phyloP scores from a whole-genome alignment of 306 rosid species.

The Begonia loranthoides region DNA sequence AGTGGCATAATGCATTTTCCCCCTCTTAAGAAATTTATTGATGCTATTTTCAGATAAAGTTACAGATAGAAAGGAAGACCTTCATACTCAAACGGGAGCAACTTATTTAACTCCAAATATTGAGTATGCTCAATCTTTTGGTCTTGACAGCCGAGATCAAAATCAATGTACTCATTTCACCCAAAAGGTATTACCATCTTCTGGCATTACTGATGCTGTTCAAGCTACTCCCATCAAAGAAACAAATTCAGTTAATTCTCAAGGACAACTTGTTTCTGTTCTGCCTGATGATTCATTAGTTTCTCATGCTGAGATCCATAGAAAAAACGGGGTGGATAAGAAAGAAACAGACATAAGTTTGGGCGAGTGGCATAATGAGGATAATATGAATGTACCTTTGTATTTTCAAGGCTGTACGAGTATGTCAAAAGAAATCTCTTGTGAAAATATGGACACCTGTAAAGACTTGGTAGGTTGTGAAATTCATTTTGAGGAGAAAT shows the following conservation, averaged over 20 bases:
- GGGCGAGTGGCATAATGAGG: constrained; percentile 20
- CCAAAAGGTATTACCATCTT: constrained; percentile 14
- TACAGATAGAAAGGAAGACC: constrained; percentile 18
- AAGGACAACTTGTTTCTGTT: constrained; percentile 14
- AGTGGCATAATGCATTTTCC: too few species aligned
- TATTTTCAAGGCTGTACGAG: constrained; percentile 23
- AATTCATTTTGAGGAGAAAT: constrained; percentile 17
- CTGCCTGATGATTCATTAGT: constrained; percentile 21
- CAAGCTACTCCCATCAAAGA: constrained; percentile 20
- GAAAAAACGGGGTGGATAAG: constrained; percentile 15
- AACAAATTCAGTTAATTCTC: constrained; percentile 13
- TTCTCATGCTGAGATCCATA: constrained; percentile 16
- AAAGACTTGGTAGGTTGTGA: constrained; percentile 8
- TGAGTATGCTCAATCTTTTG: constrained; percentile 20
- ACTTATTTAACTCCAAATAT: constrained; percentile 13
- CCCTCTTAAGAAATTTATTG: too few species aligned
- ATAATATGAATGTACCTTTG: constrained; percentile 18
- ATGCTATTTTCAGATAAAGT: constrained; percentile 1
- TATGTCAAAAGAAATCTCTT: constrained; percentile 19
- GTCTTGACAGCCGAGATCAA: constrained; percentile 34
- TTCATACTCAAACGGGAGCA: constrained; percentile 15
- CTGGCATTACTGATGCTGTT: constrained; percentile 30
- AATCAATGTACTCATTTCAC: constrained; percentile 18
- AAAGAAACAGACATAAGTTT: constrained; percentile 18
- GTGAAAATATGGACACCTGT: constrained; percentile 19